Conservation (phyloP, 345 rosid genomes). For the Citrus trifoliata region DNA sequence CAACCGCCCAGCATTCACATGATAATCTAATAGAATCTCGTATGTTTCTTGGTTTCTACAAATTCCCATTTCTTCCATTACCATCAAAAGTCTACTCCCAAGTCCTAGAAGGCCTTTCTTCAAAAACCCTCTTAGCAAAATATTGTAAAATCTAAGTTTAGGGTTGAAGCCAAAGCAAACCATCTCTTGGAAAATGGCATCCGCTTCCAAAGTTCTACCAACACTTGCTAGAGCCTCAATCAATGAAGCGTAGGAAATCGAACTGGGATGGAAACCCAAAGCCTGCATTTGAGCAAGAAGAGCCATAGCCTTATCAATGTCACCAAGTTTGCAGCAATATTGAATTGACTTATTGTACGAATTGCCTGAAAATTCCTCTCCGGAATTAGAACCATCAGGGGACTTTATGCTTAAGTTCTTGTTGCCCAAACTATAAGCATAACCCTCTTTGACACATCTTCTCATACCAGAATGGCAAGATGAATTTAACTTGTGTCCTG, state of each 20-base stretch:
- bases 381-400: not conserved
- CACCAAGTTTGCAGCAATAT: conserved; percentile 39
- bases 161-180: conserved; percentile 32
- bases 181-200: conserved; percentile 56
- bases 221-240: conserved; percentile 41
- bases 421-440: too few species aligned
- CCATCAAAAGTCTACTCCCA: conserved; percentile 34
- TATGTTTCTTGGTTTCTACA: conserved; percentile 39
- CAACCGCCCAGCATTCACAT: conserved; percentile 57
- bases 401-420: not conserved
- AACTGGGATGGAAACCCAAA: conserved; percentile 35
- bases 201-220: conserved; percentile 65
- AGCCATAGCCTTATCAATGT: conserved; percentile 47
- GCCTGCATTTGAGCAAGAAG: conserved; percentile 53
- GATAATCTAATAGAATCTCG: conserved; percentile 51
- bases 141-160: conserved; percentile 33
- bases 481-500: not conserved
- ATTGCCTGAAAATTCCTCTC: conserved; percentile 32
- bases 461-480: not conserved
- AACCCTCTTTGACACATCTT: not conserved
- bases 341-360: conserved; percentile 43
- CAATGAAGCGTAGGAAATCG: conserved; percentile 36
- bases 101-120: conserved; percentile 55
- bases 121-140: conserved; percentile 49
- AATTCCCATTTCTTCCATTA: conserved; percentile 35